Evolutionary conservation across 345 rosid genomes (phyloP).

Genomic region (Orychophragmus violaceus): DNA sequence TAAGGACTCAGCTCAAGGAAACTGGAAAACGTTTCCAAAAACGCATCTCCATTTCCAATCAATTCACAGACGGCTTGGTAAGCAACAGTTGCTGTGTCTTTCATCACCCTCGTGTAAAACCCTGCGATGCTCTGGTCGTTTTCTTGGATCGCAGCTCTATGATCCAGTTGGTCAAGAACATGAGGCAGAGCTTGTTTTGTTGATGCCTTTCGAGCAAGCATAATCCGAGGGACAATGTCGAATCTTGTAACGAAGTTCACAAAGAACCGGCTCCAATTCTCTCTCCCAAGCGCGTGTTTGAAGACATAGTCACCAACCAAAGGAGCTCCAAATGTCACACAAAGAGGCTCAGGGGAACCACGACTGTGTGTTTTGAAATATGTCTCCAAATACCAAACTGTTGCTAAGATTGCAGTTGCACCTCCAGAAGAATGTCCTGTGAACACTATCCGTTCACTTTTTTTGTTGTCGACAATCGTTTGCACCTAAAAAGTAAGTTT

Average conservation of each 20-base stretch:
- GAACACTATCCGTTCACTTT: slow-evolving; percentile 48
- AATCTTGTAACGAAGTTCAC: slow-evolving; percentile 53
- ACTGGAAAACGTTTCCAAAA: slow-evolving; percentile 50
- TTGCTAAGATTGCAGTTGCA: slow-evolving; percentile 57
- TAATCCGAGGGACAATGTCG: slow-evolving; percentile 67
- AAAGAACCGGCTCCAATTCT: slow-evolving; percentile 60
- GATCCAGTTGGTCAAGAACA: slow-evolving; percentile 30
- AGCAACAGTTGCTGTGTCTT: slow-evolving; percentile 46
- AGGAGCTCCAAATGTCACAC: slow-evolving; percentile 88
- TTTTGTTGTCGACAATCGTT: slow-evolving; percentile 19
- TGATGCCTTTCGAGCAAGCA: slow-evolving; percentile 48
- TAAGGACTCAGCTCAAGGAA: slow-evolving; percentile 72
- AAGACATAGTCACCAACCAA: slow-evolving; percentile 54
- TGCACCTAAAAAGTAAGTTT: slow-evolving; percentile 40
- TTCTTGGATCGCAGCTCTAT: background rate
- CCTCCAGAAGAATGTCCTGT: slow-evolving; percentile 87
- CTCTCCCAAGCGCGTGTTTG: slow-evolving; percentile 63
- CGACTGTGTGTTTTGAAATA: background rate
- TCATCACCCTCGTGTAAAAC: slow-evolving; percentile 48
- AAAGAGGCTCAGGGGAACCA: slow-evolving; percentile 26
- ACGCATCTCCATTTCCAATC: slow-evolving; percentile 59
- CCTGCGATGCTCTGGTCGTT: background rate
- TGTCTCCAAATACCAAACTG: slow-evolving; percentile 58
- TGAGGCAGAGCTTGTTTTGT: slow-evolving; percentile 21
- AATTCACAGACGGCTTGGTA: slow-evolving; percentile 54